Evolutionary conservation across 805 yeast genomes (phyloP).

Genomic region (Saccharomyces mikatae): DNA sequence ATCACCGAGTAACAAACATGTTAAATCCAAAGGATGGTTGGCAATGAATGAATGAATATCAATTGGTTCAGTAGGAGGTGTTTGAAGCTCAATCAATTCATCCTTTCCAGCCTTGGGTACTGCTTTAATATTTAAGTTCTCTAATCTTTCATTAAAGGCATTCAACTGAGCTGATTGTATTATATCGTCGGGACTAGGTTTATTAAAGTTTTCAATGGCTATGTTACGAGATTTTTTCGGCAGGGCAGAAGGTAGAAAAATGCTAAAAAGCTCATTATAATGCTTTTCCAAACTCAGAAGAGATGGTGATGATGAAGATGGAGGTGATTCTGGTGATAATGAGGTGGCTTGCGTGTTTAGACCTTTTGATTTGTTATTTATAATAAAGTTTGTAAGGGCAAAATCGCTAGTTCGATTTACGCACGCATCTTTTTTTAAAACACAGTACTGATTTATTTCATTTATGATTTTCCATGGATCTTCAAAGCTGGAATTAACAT

Average conservation of each 20-base stretch:
- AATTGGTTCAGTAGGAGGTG: neutral
- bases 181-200: slow-evolving; percentile 80
- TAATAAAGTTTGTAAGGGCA: neutral
- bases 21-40: slow-evolving; percentile 1
- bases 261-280: slow-evolving; percentile 23
- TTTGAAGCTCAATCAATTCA: neutral
- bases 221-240: slow-evolving; percentile 33
- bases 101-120: neutral
- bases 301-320: neutral
- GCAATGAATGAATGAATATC: slow-evolving; percentile 1
- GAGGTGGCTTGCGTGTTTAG: too few species aligned
- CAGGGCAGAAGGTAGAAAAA: slow-evolving; percentile 26
- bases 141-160: slow-evolving; percentile 33
- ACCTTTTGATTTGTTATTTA: neutral
- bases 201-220: slow-evolving; percentile 45
- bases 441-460: neutral
- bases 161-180: slow-evolving; percentile 50
- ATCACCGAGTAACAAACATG: slow-evolving; percentile 7
- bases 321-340: too few species aligned
- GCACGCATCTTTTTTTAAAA: neutral
- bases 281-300: slow-evolving; percentile 4
- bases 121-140: slow-evolving; percentile 7
- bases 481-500: neutral
- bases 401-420: neutral
- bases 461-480: slow-evolving; percentile 3